phyloP scores from a whole-genome alignment of 345 rosid genomes.

The Arabis alpina region DNA sequence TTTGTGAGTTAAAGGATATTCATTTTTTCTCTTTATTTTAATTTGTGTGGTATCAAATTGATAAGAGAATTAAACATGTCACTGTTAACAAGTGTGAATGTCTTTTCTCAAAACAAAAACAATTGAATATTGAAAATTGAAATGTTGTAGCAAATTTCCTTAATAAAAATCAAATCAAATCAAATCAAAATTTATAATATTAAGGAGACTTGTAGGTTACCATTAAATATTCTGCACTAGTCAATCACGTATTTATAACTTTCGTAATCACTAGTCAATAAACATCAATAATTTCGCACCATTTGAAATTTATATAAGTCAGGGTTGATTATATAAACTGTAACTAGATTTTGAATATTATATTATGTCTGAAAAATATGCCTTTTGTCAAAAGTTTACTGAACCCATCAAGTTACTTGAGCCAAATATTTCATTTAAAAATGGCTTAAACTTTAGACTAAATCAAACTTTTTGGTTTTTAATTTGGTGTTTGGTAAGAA shows the following conservation, averaged over 20 bases:
- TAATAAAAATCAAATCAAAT: neutral
- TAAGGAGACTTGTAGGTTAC: neutral
- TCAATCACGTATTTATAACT: neutral
- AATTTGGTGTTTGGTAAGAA: slow-evolving; percentile 15
- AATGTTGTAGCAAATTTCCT: neutral
- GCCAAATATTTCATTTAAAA: neutral
- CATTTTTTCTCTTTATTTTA: too few relatives aligned
- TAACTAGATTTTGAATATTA: neutral
- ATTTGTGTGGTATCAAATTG: neutral
- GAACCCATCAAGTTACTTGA: neutral
- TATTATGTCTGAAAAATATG: neutral
- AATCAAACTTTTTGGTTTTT: neutral
- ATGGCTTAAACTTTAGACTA: neutral
- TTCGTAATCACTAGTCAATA: slow-evolving; percentile 4
- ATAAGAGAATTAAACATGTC: neutral
- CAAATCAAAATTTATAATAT: neutral
- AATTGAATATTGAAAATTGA: neutral
- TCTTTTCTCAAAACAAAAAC: too few relatives aligned
- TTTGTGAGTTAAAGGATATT: neutral
- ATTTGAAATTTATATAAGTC: neutral
- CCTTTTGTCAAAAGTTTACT: neutral
- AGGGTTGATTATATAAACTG: neutral
- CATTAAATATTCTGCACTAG: neutral
- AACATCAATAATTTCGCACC: neutral
- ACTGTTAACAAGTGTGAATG: too few relatives aligned